Percentiles rank a stretch among this genome's conserved stretches.
Conservation (phyloP, 331 rosid species). For the Stylosanthes scabra region DNA sequence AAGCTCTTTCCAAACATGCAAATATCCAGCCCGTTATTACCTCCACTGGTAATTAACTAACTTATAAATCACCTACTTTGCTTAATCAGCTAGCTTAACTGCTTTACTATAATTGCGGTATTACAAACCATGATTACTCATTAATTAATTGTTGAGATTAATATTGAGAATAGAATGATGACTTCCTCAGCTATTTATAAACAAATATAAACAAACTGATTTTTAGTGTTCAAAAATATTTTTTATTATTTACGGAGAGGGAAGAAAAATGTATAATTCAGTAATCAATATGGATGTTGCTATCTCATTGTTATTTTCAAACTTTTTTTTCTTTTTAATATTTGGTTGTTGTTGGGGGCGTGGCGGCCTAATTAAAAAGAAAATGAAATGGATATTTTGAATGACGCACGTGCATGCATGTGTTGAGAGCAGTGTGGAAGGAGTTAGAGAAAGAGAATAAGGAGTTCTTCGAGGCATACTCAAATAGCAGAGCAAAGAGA, state of each 20-base stretch:
- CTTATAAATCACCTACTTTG: no score
- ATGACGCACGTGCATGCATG: slow-evolving; percentile 44
- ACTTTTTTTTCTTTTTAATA: background rate
- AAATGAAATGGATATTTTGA: slow-evolving; percentile 1
- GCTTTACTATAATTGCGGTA: no score
- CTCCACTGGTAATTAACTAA: slow-evolving; percentile 78
- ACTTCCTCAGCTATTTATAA: no score
- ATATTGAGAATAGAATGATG: no score
- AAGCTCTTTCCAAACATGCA: slow-evolving; percentile 92
- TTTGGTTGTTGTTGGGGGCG: background rate
- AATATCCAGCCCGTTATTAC: slow-evolving; percentile 86
- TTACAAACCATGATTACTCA: no score
- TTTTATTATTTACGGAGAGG: no score
- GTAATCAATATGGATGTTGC: background rate
- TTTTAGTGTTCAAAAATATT: no score
- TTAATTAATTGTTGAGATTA: no score
- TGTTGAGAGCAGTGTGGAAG: slow-evolving; percentile 73
- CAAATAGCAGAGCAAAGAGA: slow-evolving; percentile 45
- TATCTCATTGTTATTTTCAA: slow-evolving; percentile 4
- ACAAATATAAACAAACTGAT: no score
- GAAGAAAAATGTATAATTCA: no score
- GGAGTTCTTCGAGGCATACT: slow-evolving; percentile 85
- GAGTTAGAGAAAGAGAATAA: slow-evolving; percentile 94
- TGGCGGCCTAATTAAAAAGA: background rate
- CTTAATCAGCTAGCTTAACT: no score